Conservation (phyloP, 352 stramenopile genomes). For the Pythium phragmitis region DNA sequence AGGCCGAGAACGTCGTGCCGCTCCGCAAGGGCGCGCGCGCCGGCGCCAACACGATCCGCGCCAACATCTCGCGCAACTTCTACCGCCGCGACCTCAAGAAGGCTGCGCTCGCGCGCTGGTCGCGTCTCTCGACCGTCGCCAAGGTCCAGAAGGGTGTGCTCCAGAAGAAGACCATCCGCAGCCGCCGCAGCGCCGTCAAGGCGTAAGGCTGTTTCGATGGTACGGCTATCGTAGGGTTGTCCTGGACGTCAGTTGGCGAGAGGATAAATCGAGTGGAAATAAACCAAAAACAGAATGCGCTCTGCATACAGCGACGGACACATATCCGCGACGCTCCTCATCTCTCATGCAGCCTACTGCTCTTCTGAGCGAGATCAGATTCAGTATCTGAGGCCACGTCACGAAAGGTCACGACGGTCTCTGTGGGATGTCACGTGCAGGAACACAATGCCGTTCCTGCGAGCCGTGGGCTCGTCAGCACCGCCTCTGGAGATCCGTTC, state of each 20-base stretch:
- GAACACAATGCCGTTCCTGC: constrained; percentile 46
- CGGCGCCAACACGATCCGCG: constrained; percentile 83
- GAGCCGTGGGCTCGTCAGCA: background rate
- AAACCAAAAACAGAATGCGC: constrained; percentile 25
- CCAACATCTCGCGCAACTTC: constrained; percentile 88
- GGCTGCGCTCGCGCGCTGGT: constrained; percentile 83
- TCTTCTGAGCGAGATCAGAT: background rate
- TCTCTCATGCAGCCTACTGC: background rate
- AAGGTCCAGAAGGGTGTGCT: constrained; percentile 86
- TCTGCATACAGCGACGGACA: constrained; percentile 15
- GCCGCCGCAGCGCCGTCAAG: constrained; percentile 63
- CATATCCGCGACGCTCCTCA: constrained; percentile 1
- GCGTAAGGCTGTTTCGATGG: constrained; percentile 42
- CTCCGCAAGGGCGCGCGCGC: constrained; percentile 84
- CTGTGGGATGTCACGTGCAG: background rate
- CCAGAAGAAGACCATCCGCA: constrained; percentile 72
- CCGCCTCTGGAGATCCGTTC: constrained; percentile 44
- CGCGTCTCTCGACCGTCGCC: constrained; percentile 80
- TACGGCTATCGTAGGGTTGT: background rate
- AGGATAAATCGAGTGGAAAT: constrained; percentile 33
- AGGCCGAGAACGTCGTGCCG: constrained; percentile 68
- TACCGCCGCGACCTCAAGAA: constrained; percentile 88
- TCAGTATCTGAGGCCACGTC: constrained; percentile 3
- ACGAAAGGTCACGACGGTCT: constrained; percentile 14
- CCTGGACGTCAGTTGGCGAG: constrained; percentile 14